Evolutionary conservation across 2,329 filamentous ascomycete genomes (phyloP), one percentile per base, ranked within the genome.

Genomic region (Pestalotiopsis sp.): DNA sequence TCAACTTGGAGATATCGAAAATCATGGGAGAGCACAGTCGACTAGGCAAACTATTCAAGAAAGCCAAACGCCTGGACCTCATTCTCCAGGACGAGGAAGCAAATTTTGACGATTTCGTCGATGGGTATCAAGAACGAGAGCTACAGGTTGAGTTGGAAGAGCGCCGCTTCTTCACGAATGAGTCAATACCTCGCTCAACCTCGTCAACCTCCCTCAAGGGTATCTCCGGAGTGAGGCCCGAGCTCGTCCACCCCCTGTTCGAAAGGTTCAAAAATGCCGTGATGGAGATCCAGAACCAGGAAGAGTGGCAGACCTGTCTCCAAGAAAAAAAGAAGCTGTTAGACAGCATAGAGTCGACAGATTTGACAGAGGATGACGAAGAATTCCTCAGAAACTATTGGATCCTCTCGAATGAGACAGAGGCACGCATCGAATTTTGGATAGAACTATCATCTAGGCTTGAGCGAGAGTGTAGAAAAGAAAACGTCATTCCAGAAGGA

Each of bases 31-130:
- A n/a, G 67, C 25, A 70, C 59, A 64, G 69, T 31, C 68, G 68
- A 7, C 68, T 77, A 49, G 71, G 73, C 20, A 63, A 70, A 20
- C 71, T 78, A 36, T 70, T 13, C 72, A 75, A 67, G 74, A 77
- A 68, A 0, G 56, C 56, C 12, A 13, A 58, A 58, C 17, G 20
- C 2, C 17, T n/a, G 1, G 56, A 58, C 25, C 56, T 58, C 23
- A 0, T 4, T 13, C 20, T n/a, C 12, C 56, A 58, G 84, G 59
- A 2, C 13, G 23, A 62, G 14, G 27, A 62, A 39, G 27, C 25
- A 36, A 62, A 23, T 62, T 4, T 36, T 13, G 12, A 38, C 3
- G 59, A 36, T 4, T 11, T 58, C 23, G 4, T 58, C 3, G 56
- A 58, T 25, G 56, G 3, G 1, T 13, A 20, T 20, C 56, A 25